Conservation (phyloP, 768 basidiomycete genomes). For the Amanita phalloides region DNA sequence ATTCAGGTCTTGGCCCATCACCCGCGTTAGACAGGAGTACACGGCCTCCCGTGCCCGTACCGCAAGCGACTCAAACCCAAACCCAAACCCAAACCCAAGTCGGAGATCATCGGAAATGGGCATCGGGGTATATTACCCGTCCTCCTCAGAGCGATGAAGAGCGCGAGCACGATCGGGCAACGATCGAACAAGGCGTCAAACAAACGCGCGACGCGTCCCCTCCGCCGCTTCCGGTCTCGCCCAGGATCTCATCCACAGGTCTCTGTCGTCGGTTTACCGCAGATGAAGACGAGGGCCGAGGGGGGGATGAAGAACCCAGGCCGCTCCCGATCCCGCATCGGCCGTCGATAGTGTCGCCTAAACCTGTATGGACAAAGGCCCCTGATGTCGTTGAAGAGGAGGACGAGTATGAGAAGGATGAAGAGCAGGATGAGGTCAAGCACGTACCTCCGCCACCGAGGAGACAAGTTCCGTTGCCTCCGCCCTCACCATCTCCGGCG, state of each 20-base stretch:
- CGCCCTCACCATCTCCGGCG: neutral
- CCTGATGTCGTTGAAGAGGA: slow-evolving; percentile 9
- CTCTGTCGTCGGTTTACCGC: neutral
- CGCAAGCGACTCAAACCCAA: neutral
- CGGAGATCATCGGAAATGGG: neutral
- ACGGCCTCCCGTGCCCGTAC: neutral
- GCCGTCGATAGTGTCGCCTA: neutral
- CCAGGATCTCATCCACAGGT: neutral
- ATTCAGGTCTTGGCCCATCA: neutral
- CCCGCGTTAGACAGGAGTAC: neutral
- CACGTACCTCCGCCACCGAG: slow-evolving; percentile 1
- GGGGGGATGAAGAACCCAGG: neutral
- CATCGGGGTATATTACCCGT: neutral
- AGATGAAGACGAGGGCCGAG: neutral
- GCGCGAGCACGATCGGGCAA: slow-evolving; percentile 8
- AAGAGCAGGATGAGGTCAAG: slow-evolving; percentile 2
- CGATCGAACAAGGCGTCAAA: slow-evolving; percentile 8
- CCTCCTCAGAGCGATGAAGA: slow-evolving; percentile 4
- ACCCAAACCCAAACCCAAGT: neutral
- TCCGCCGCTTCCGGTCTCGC: slow-evolving; percentile 8
- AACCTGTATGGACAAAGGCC: neutral
- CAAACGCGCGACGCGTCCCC: slow-evolving; percentile 3
- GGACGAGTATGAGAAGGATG: slow-evolving; percentile 6
- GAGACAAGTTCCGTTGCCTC: neutral
- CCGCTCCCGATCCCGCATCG: slow-evolving; percentile 1